A percentile compares a stretch with the other conserved stretches of the same genome.
Conservation (phyloP, 2,329 filamentous ascomycete genomes). For the Byssothecium circinans region DNA sequence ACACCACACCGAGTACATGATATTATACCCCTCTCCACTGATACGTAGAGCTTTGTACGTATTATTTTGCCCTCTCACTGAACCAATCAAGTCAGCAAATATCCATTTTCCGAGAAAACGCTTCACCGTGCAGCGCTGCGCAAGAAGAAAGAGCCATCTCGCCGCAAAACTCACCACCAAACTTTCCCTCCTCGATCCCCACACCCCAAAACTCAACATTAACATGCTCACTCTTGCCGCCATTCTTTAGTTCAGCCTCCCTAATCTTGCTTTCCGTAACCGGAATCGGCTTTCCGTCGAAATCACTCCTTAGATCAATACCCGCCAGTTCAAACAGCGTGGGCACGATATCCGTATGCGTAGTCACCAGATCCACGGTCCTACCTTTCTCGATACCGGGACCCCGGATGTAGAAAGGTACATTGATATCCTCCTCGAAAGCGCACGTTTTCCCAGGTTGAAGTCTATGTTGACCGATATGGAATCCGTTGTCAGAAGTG, state of each 20-base stretch:
- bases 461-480: constrained; percentile 45
- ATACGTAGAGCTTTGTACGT: constrained; percentile 66
- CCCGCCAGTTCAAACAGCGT: constrained; percentile 41
- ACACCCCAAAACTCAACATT: constrained; percentile 47
- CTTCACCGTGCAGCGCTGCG: no score
- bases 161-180: constrained; percentile 3
- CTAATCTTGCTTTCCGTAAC: constrained; percentile 16
- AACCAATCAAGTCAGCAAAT: background rate
- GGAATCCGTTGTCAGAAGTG: constrained; percentile 46
- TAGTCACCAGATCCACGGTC: constrained; percentile 31
- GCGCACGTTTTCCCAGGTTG: constrained; percentile 45
- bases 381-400: constrained; percentile 34
- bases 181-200: constrained; percentile 25
- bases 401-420: constrained; percentile 45
- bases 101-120: background rate
- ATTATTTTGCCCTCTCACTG: constrained; percentile 46
- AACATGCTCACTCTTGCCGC: constrained; percentile 42
- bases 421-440: constrained; percentile 46
- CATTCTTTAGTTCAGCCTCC: background rate
- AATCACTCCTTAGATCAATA: constrained; percentile 25
- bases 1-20: constrained; percentile 72
- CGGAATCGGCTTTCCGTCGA: constrained; percentile 43
- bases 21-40: constrained; percentile 56
- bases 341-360: constrained; percentile 46
- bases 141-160: no score